Evolutionary conservation across 1,284 basidiomycete species (phyloP), one percentile per base, ranked within the genome.

Genomic region (Trametes sp.): DNA sequence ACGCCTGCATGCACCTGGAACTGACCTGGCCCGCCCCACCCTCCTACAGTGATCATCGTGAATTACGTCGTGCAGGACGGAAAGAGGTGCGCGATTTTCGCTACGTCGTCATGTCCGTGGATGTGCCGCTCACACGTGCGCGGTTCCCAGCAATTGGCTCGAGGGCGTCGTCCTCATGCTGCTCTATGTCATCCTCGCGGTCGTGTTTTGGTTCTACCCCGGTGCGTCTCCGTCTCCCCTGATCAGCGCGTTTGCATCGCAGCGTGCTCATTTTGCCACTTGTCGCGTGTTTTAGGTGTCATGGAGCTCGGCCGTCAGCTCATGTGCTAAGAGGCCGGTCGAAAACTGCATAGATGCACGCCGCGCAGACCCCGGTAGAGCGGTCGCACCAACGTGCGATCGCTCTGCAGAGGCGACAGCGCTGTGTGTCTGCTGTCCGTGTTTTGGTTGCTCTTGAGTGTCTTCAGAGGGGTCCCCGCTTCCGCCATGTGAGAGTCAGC

Each of bases 201-300:
- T 87, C 19, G 83, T 82, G 1, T 89, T 89, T 74, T 90, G 87
- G 87, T 89, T 80, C 69, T 88, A 88, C 70, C 85, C 85, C 56
- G 84, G 84, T 79, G 68, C 63, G 42, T 56, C 41, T 56, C 38
- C n/a, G 24, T 29, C 26, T 14, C 9, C 14, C 33, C 44, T 23
- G 6, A 28, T 44, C 33, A 13, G 38, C 10, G 5, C 42, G 26
- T 26, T n/a, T 42, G 52, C 26, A 28, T n/a, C 10, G 4, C 44
- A 11, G 33, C 29, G n/a, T 33, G n/a, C 29, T 31, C 6, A 35
- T 11, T 10, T 35, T 19, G 7, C 23, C 44, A 2, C 23, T 23
- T 10, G 16, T 13, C n/a, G n/a, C 29, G 42, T 28, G 23, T 5
- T 38, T 3, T 41, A 56, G 54, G 54, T 19, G 44, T 56, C 24